A percentile compares a stretch with the other conserved stretches of the same genome.
Evolutionary conservation across 179 eudicot species (phyloP).

Genomic region (Gypsophila paniculata): DNA sequence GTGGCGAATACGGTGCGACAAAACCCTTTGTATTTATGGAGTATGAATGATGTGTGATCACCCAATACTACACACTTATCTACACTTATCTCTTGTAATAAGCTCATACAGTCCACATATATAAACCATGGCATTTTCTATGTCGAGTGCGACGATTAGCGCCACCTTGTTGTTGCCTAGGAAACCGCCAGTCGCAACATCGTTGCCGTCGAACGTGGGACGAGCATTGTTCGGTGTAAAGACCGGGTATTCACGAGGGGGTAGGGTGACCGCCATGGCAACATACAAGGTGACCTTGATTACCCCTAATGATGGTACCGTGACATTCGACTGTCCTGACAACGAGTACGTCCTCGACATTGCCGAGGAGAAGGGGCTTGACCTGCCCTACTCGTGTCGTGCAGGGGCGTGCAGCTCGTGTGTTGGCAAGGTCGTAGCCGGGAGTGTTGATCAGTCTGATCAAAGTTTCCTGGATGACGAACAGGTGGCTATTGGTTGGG

Average conservation of each 20-base stretch:
- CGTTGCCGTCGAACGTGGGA: constrained; percentile 11
- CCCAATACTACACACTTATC: background rate
- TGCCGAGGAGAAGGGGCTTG: constrained; percentile 56
- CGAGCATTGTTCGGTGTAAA: constrained; percentile 13
- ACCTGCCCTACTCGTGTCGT: constrained; percentile 79
- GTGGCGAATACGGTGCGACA: constrained; percentile 22
- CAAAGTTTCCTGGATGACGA: constrained; percentile 71
- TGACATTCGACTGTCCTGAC: constrained; percentile 40
- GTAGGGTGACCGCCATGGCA: constrained; percentile 19
- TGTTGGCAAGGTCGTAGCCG: constrained; percentile 48
- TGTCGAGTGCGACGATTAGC: constrained; percentile 47
- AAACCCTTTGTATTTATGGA: constrained; percentile 10
- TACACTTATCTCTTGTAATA: background rate
- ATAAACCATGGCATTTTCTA: constrained; percentile 31
- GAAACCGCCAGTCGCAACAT: constrained; percentile 25
- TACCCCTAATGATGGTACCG: constrained; percentile 42
- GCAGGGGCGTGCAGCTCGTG: constrained; percentile 81
- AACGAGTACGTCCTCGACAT: constrained; percentile 59
- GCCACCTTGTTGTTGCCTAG: constrained; percentile 45
- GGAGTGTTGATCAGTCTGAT: constrained; percentile 60
- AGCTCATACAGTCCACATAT: background rate
- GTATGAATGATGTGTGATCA: too few relatives aligned
- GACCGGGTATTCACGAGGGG: constrained; percentile 2
- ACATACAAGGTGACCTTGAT: constrained; percentile 56
- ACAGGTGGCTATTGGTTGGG: constrained; percentile 51